Percentiles rank a stretch among this genome's conserved stretches.
Evolutionary conservation across 192 early-diverging fungal genomes (phyloP).

Genomic region (Gonapodya prolifera): DNA sequence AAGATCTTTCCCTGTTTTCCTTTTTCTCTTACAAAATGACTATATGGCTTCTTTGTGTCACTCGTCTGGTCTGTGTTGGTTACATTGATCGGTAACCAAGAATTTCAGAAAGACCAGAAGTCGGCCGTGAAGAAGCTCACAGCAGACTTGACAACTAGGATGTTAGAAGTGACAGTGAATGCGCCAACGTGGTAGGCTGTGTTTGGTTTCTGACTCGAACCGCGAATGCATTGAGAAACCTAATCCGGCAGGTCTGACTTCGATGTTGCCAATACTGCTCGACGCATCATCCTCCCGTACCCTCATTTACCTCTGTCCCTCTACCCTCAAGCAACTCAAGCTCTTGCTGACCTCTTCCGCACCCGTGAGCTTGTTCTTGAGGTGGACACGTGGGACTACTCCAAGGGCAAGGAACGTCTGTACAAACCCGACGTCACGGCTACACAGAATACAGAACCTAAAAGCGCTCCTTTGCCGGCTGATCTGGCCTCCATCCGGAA

Average conservation of each 20-base stretch:
- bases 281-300: background rate
- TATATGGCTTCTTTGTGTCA: too few relatives aligned
- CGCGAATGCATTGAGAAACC: background rate
- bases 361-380: background rate
- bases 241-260: background rate
- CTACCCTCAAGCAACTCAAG: background rate
- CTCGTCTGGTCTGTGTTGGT: too few relatives aligned
- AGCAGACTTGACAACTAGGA: background rate
- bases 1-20: too few relatives aligned
- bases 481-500: background rate
- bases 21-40: too few relatives aligned
- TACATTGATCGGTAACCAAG: too few relatives aligned
- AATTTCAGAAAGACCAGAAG: background rate
- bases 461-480: background rate
- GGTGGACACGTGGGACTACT: background rate
- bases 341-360: background rate
- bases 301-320: background rate
- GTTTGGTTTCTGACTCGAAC: background rate
- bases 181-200: background rate
- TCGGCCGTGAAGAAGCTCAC: background rate
- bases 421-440: background rate
- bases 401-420: background rate
- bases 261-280: background rate
- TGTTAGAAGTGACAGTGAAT: background rate
- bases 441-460: background rate